A percentile compares a stretch with the other conserved stretches of the same genome.
These are phyloP conservation scores for Pseudogymnoascus sp. DNA, from an alignment of 2,329 filamentous ascomycete genomes.

Conservation along the genomic window DNA sequence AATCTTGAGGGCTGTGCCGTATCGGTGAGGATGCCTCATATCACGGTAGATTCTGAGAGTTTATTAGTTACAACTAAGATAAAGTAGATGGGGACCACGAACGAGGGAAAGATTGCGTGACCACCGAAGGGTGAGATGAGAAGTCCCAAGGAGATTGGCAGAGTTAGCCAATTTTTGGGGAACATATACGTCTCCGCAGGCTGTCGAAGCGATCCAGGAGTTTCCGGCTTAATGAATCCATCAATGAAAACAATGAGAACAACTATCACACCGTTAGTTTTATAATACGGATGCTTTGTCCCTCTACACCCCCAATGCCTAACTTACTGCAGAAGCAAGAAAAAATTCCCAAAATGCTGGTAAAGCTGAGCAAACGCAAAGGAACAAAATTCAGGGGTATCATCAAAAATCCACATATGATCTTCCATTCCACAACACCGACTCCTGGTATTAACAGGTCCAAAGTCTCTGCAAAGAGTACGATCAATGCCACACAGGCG, in stretches of 20 bases:
- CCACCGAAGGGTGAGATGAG: constrained; percentile 71
- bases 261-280: constrained; percentile 48
- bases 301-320: constrained; percentile 14
- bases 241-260: constrained; percentile 78
- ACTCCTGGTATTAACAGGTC: constrained; percentile 68
- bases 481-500: constrained; percentile 81
- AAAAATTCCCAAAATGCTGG: constrained; percentile 86
- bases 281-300: constrained; percentile 6
- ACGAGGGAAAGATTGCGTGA: constrained; percentile 61
- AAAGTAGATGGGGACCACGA: background rate
- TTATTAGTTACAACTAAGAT: background rate
- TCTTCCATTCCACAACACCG: constrained; percentile 71
- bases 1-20: constrained; percentile 62
- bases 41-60: constrained; percentile 72
- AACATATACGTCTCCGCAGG: constrained; percentile 77
- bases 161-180: constrained; percentile 76
- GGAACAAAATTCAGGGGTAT: constrained; percentile 81
- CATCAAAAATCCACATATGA: constrained; percentile 71
- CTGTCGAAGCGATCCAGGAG: constrained; percentile 75
- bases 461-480: constrained; percentile 90
- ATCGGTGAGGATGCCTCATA: constrained; percentile 68
- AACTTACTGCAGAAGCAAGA: constrained; percentile 79
- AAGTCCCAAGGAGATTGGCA: constrained; percentile 83
- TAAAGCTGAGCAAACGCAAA: constrained; percentile 77
- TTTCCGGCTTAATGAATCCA: constrained; percentile 73